Evolutionary conservation across 2,329 filamentous ascomycete genomes (phyloP), one percentile per base, ranked within the genome.

Genomic region (Fusarium tjaetaba): DNA sequence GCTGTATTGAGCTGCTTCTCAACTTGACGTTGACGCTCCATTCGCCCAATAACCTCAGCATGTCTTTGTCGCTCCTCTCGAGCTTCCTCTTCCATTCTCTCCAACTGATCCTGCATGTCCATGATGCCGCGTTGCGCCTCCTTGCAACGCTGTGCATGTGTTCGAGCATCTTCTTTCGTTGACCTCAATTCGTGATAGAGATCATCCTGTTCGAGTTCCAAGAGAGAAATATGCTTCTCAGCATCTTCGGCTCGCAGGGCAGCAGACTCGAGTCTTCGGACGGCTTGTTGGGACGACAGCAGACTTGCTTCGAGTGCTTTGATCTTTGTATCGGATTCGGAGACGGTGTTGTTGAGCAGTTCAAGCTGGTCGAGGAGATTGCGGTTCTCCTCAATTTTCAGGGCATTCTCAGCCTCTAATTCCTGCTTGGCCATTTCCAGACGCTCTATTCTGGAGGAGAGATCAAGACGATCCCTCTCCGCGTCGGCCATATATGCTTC

Each of bases 401-500:
- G 87, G 61, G 91, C 90, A 84, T 98, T 99, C 78, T 90, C 88
- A 46, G 87, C 86, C 82, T 97, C 94, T 70, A 97, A 88, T 68
- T 89, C 86, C 78, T 86, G 87, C 84, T 97, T 97, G 76, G 91
- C 89, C 77, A 83, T 83, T 84, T 97, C 94, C 59, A 99, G 87
- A 72, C 88, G 88, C 76, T 93, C 91, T 80, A 98, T 95, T 70
- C 89, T 93, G 52, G 86, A 83, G 49, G 89, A 88, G 83, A 98
- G 90, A 70, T 92, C 89, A 70, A 87, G 85, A 69, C 95, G 93
- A 81, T 98, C 95, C 76, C 91, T 90, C 85, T 97, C 95, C 68
- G 95, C 94, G 82, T 97, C 94, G 76, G 92, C 92, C 88, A 98
- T 96, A 83, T 97, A 98, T 68, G 93, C 91, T 86, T 98, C 95